phyloP scores from a whole-genome alignment of 768 basidiomycete genomes.

The Neoboletus magnificus region DNA sequence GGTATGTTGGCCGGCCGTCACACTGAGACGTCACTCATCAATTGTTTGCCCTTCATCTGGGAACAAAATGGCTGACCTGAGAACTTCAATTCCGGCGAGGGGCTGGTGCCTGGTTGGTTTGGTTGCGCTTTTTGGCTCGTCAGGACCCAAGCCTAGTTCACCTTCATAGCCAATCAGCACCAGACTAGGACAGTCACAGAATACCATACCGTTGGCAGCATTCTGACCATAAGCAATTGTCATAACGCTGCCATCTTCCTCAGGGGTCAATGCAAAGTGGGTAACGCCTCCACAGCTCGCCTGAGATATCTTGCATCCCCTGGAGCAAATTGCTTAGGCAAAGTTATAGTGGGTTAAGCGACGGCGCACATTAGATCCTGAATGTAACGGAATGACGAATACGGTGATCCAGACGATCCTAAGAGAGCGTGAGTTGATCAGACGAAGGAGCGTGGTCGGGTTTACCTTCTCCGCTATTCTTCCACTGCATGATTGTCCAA shows the following conservation, averaged over 20 bases:
- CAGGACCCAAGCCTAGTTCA: conserved; percentile 77
- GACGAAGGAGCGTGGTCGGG: background rate
- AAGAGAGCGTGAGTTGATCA: conserved; percentile 6
- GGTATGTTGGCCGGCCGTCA: conserved; percentile 85
- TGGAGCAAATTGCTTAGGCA: conserved; percentile 25
- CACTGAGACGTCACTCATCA: conserved; percentile 38
- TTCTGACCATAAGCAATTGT: conserved; percentile 86
- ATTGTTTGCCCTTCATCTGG: background rate
- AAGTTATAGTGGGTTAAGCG: background rate
- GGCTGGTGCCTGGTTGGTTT: conserved; percentile 72
- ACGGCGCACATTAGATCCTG: conserved; percentile 74
- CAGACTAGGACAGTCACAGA: background rate
- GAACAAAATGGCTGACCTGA: conserved; percentile 52
- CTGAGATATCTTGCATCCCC: conserved; percentile 73
- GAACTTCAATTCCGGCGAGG: conserved; percentile 74
- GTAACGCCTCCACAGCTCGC: conserved; percentile 84
- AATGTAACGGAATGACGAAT: conserved; percentile 81
- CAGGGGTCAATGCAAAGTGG: conserved; percentile 75
- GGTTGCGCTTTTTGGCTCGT: conserved; percentile 83
- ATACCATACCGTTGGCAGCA: conserved; percentile 65
- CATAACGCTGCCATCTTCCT: conserved; percentile 74
- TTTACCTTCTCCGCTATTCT: conserved; percentile 88
- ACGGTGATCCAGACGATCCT: conserved; percentile 89
- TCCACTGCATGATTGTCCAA: conserved; percentile 60
- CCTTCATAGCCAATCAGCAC: conserved; percentile 35